Evolutionary conservation across 2,329 filamentous ascomycete species (phyloP).

Genomic region (Seiridium unicorne): DNA sequence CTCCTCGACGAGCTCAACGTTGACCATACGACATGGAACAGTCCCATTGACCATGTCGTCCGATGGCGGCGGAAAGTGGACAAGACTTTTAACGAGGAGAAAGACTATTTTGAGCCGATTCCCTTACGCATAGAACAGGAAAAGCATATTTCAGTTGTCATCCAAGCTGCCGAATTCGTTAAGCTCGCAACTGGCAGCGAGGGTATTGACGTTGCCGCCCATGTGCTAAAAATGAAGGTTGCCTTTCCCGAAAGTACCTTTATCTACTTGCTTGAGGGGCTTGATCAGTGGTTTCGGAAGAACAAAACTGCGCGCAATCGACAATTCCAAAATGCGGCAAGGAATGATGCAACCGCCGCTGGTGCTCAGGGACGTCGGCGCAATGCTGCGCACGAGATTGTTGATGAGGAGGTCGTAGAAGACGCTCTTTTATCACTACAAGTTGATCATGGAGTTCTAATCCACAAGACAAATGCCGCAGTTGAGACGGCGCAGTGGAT

Average conservation of each 20-base stretch:
- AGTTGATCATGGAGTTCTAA: slow-evolving; percentile 61
- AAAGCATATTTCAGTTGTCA: slow-evolving; percentile 59
- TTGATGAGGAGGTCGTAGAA: slow-evolving; percentile 69
- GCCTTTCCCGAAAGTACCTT: slow-evolving; percentile 52
- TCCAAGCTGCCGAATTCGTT: slow-evolving; percentile 66
- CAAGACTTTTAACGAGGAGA: slow-evolving; percentile 59
- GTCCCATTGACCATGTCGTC: slow-evolving; percentile 51
- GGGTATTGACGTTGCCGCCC: slow-evolving; percentile 51
- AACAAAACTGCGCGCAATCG: slow-evolving; percentile 67
- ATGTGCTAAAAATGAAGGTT: slow-evolving; percentile 55
- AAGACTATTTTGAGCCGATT: slow-evolving; percentile 65
- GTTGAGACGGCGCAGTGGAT: slow-evolving; percentile 73
- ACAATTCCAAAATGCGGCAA: slow-evolving; percentile 65
- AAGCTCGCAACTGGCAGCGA: slow-evolving; percentile 49
- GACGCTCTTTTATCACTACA: slow-evolving; percentile 70
- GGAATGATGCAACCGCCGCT: slow-evolving; percentile 31
- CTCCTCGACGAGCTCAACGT: slow-evolving; percentile 52
- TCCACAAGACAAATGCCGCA: slow-evolving; percentile 64
- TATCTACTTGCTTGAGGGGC: slow-evolving; percentile 72
- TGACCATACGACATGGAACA: slow-evolving; percentile 42
- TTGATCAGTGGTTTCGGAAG: slow-evolving; percentile 65
- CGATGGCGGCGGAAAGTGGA: slow-evolving; percentile 69
- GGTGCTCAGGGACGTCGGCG: slow-evolving; percentile 27
- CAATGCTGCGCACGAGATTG: slow-evolving; percentile 46
- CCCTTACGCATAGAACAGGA: slow-evolving; percentile 51